Conservation (phyloP, 1,284 basidiomycete species). For the Stereum hirsutum region DNA sequence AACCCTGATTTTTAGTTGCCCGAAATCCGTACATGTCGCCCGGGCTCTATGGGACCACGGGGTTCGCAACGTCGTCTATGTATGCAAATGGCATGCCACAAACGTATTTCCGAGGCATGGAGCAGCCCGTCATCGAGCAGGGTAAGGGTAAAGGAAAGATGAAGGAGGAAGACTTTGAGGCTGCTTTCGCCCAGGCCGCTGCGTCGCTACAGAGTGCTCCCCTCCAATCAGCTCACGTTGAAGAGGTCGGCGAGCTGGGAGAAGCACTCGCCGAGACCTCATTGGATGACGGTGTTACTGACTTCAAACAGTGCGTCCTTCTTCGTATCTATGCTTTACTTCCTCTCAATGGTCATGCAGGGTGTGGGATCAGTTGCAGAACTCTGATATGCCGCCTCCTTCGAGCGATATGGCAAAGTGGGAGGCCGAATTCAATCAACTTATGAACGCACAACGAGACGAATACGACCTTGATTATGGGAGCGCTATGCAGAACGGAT, state of each 20-base stretch:
- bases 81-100: constrained; percentile 20
- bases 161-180: constrained; percentile 61
- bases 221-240: constrained; percentile 30
- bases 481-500: constrained; percentile 49
- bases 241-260: constrained; percentile 24
- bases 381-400: constrained; percentile 45
- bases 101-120: constrained; percentile 14
- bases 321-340: constrained; percentile 2
- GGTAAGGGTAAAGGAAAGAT: constrained; percentile 65
- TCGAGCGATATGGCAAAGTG: constrained; percentile 71
- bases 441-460: constrained; percentile 60
- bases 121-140: constrained; percentile 13
- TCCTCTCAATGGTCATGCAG: constrained; percentile 22
- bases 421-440: constrained; percentile 84
- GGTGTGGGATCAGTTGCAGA: constrained; percentile 49
- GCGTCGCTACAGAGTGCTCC: constrained; percentile 36
- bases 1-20: background rate
- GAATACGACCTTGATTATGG: constrained; percentile 56
- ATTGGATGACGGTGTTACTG: constrained; percentile 23
- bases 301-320: constrained; percentile 38
- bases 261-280: constrained; percentile 13
- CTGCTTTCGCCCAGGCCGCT: constrained; percentile 57
- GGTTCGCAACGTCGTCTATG: constrained; percentile 16
- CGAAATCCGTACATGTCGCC: background rate
- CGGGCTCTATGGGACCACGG: background rate